phyloP scores from a whole-genome alignment of 2,329 filamentous ascomycete species.

The Diaporthe longicolla region DNA sequence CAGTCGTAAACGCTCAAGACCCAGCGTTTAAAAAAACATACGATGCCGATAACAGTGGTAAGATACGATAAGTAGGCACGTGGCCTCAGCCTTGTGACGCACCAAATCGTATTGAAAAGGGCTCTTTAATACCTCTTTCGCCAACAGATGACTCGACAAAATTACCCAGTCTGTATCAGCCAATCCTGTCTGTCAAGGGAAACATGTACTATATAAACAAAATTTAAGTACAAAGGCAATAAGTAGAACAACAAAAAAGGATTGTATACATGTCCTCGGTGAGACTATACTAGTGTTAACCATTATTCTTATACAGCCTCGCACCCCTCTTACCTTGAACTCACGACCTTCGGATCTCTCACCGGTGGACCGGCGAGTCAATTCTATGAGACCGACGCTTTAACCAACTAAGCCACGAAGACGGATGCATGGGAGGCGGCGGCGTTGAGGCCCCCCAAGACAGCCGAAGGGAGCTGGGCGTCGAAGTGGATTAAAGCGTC shows the following conservation, averaged over 20 bases:
- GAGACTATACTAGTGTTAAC: slow-evolving; percentile 48
- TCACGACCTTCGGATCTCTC: slow-evolving; percentile 57
- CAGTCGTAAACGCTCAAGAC: too few relatives aligned
- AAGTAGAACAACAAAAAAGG: neutral
- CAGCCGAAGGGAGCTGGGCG: neutral
- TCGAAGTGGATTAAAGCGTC: neutral
- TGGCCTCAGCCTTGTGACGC: too few relatives aligned
- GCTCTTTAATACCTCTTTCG: neutral
- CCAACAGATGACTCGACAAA: neutral
- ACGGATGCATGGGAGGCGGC: slow-evolving; percentile 34
- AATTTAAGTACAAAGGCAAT: neutral
- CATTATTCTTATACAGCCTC: neutral
- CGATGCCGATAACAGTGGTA: too few relatives aligned
- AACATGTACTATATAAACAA: neutral
- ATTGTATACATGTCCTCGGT: slow-evolving; percentile 52
- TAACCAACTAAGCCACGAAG: slow-evolving; percentile 57
- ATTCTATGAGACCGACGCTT: slow-evolving; percentile 55
- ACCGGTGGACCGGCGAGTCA: slow-evolving; percentile 38
- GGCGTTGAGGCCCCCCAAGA: neutral
- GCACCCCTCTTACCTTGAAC: slow-evolving; percentile 50
- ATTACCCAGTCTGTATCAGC: neutral
- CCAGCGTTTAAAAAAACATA: too few relatives aligned
- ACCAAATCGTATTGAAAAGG: neutral
- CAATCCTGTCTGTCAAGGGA: neutral
- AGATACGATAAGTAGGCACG: too few relatives aligned